These are phyloP conservation scores for Chaetomiaceae sp. DNA, from an alignment of 2,329 filamentous ascomycete genomes.

Conservation along the genomic window DNA sequence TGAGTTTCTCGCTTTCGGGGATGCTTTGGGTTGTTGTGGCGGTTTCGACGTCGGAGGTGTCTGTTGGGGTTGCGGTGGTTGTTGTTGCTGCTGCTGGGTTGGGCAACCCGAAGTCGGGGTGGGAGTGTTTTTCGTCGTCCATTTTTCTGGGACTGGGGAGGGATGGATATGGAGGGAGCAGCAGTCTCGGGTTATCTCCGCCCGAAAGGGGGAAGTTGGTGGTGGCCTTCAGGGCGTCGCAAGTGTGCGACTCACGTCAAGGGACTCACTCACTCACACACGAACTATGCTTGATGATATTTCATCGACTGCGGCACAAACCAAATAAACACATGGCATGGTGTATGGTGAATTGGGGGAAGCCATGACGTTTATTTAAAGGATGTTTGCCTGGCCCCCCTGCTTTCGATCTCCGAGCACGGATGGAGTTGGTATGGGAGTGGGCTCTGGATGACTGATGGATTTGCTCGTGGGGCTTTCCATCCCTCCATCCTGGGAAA, in stretches of 20 bases:
- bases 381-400: background rate
- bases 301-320: background rate
- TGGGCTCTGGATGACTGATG: background rate
- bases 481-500: background rate
- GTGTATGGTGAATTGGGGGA: background rate
- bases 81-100: background rate
- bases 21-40: background rate
- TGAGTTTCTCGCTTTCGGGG: background rate
- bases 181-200: background rate
- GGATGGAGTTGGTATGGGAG: background rate
- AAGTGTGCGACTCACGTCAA: background rate
- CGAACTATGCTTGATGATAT: background rate
- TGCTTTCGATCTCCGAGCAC: constrained; percentile 7
- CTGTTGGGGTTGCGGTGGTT: background rate
- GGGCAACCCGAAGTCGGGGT: background rate
- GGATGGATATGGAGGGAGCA: no score
- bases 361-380: constrained; percentile 12
- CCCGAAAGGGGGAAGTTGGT: background rate
- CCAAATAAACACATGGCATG: background rate
- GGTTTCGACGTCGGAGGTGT: background rate
- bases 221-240: background rate
- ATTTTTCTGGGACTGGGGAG: no score
- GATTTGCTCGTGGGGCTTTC: background rate
- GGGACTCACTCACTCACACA: background rate
- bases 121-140: background rate